phyloP scores from a whole-genome alignment of 345 rosid species.

The Noccaea caerulescens region DNA sequence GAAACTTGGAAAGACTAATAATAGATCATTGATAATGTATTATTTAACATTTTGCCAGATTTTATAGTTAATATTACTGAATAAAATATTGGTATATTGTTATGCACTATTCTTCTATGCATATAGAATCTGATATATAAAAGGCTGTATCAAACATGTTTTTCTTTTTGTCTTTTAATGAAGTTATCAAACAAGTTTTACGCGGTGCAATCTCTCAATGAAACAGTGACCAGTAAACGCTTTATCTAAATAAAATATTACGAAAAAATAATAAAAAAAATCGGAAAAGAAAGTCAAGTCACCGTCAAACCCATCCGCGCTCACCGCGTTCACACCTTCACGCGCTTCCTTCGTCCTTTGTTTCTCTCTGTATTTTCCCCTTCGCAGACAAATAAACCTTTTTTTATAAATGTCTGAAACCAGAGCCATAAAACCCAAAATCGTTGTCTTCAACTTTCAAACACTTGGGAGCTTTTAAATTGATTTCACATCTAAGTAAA shows the following conservation, averaged over 20 bases:
- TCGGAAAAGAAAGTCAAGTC: constrained; percentile 53
- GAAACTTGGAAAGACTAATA: not conserved
- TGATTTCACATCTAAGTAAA: constrained; percentile 48
- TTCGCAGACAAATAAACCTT: constrained; percentile 27
- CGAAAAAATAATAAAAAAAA: constrained; percentile 17
- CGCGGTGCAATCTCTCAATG: constrained; percentile 44
- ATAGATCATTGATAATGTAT: not conserved
- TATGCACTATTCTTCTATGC: not conserved
- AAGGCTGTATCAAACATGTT: constrained; percentile 29
- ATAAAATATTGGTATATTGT: not conserved
- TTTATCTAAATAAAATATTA: constrained; percentile 18
- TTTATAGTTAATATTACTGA: not conserved
- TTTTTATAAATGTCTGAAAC: constrained; percentile 41
- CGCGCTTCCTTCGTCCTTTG: constrained; percentile 54
- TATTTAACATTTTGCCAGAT: not conserved
- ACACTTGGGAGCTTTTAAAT: constrained; percentile 30
- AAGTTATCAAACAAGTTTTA: constrained; percentile 33
- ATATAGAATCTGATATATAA: constrained; percentile 21
- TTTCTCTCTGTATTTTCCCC: constrained; percentile 14
- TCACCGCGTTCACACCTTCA: constrained; percentile 59
- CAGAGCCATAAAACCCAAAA: constrained; percentile 15
- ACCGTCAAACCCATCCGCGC: constrained; percentile 49
- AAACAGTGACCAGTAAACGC: constrained; percentile 41
- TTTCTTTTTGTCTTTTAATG: constrained; percentile 17
- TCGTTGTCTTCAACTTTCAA: constrained; percentile 37